Conservation (phyloP, 2,329 filamentous ascomycete species). For the Xylariales sp. region DNA sequence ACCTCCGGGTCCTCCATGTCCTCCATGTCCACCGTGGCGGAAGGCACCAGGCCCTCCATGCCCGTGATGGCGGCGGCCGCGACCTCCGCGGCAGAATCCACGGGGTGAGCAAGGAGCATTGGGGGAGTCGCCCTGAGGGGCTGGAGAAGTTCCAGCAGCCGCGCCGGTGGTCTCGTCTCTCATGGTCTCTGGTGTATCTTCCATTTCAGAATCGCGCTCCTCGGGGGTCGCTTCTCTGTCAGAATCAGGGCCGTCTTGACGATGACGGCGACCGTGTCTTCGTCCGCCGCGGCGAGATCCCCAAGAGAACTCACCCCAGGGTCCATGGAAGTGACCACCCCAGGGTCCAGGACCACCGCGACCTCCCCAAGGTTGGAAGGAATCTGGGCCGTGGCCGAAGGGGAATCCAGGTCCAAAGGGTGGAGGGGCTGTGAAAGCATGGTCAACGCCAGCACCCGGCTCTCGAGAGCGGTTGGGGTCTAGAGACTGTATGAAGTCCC, state of each 20-base stretch:
- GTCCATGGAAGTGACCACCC: slow-evolving; percentile 10
- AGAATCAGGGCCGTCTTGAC: slow-evolving; percentile 20
- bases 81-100: slow-evolving; percentile 8
- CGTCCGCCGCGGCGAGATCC: slow-evolving; percentile 7
- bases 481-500: slow-evolving; percentile 30
- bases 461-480: slow-evolving; percentile 22
- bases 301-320: slow-evolving; percentile 9
- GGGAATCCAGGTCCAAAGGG: slow-evolving; percentile 28
- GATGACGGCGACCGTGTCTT: slow-evolving; percentile 14
- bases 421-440: slow-evolving; percentile 18
- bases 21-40: background rate
- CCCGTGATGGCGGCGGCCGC: slow-evolving; percentile 16
- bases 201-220: slow-evolving; percentile 25
- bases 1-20: slow-evolving; percentile 1
- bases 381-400: slow-evolving; percentile 19
- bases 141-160: too few relatives aligned
- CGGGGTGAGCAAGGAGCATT: slow-evolving; percentile 17
- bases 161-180: slow-evolving; percentile 15
- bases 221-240: slow-evolving; percentile 16
- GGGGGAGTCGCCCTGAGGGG: slow-evolving; percentile 12
- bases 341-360: slow-evolving; percentile 7
- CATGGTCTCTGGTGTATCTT: slow-evolving; percentile 27
- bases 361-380: slow-evolving; percentile 13
- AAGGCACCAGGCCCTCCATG: slow-evolving; percentile 3
- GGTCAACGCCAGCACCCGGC: slow-evolving; percentile 33